Conservation (phyloP, 2,329 filamentous ascomycete genomes). For the Trichoderma brevicompactum region DNA sequence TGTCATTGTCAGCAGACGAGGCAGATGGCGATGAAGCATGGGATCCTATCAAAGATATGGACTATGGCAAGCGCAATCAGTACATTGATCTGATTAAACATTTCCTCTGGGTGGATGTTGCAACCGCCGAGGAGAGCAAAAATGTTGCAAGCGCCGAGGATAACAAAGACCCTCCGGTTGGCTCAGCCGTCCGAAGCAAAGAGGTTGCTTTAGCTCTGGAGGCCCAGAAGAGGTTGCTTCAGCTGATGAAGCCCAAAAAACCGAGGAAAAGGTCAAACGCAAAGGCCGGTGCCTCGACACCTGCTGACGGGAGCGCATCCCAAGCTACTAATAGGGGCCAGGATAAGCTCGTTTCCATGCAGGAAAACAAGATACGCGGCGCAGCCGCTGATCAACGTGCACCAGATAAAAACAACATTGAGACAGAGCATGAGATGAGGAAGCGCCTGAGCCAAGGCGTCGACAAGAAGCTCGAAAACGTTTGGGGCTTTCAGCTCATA, state of each 20-base stretch:
- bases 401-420: conserved; percentile 38
- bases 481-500: conserved; percentile 33
- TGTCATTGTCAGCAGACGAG: conserved; percentile 32
- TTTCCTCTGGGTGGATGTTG: conserved; percentile 37
- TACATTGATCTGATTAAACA: conserved; percentile 40
- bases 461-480: conserved; percentile 35
- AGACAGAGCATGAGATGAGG: conserved; percentile 39
- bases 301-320: not conserved
- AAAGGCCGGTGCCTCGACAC: conserved; percentile 1
- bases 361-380: not conserved
- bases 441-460: conserved; percentile 36
- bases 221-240: not conserved
- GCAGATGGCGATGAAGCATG: conserved; percentile 35
- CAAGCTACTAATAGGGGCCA: not conserved
- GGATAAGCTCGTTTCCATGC: conserved; percentile 17
- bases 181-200: not conserved
- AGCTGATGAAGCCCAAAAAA: not conserved
- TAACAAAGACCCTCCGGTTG: not conserved
- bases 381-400: conserved; percentile 26
- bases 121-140: not conserved
- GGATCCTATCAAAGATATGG: conserved; percentile 39
- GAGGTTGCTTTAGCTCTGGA: not conserved
- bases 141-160: not conserved
- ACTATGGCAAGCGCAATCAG: conserved; percentile 33
- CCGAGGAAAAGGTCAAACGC: conserved; percentile 12